Evolutionary conservation across 2,329 filamentous ascomycete species (phyloP), one percentile per base, ranked within the genome.

Genomic region (Orbilia blumenaviensis): DNA sequence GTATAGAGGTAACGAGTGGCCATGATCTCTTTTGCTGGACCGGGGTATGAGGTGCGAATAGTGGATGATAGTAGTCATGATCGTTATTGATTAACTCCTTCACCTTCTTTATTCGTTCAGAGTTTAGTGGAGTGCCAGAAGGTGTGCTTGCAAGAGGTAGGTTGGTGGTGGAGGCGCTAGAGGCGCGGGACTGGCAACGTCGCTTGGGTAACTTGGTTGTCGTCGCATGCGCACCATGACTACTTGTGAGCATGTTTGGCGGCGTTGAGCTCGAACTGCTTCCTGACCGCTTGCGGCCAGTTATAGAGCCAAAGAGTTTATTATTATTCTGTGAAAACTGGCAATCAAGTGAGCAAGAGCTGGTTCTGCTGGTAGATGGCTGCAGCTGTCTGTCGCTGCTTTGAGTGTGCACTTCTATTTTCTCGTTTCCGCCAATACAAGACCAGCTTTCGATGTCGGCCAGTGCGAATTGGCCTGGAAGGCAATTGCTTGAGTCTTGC

Each of bases 61-160:
- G 63, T 23, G 69, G 69, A 29, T 74, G 29, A 16, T 66, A 74
- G 18, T 52, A 41, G 4, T 66, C 6, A 10, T 16, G 10, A 25
- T 72, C 58, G 18, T 36, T n/a, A 5, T 46, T 6, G 9, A 48
- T 16, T 7, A 44, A 71, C 29, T 41, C 27, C 38, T 6, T 54
- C 21, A 12, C 29, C 36, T 9, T 44, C 2, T 7, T 8, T 5
- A 23, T 6, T 48, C 27, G 6, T 36, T 32, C 25, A 5, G 7
- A 7, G 2, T 48, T 18, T 10, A 23, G 16, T 14, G 32, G 25
- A 10, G 38, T 1, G 10, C 25, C 18, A 25, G 18, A 56, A 9
- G 27, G 21, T 2, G 16, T 25, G 4, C 32, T 56, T 1, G 29
- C 32, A 2, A 5, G 16, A 5, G 52, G 23, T 38, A n/a, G 52